Percentiles rank a stretch among this genome's conserved stretches.
These are phyloP conservation scores for Skeletonema grethae DNA, from an alignment of 108 stramenopile species.

Conservation along the genomic window DNA sequence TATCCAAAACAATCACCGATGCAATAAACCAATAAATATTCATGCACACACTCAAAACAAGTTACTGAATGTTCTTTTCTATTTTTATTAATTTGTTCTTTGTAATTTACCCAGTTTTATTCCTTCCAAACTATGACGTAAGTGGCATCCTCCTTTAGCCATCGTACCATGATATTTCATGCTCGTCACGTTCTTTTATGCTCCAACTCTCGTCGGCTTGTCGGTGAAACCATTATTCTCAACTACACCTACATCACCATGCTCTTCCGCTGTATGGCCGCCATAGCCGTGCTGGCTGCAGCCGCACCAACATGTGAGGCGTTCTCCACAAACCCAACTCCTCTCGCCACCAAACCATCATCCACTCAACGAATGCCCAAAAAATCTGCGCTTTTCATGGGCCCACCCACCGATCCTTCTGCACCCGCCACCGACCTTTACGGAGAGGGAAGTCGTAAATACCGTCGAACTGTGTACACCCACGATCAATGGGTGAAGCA, in stretches of 20 bases:
- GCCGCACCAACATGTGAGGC: constrained; percentile 14
- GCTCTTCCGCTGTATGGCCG: constrained; percentile 23
- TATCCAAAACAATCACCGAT: background rate
- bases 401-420: constrained; percentile 9
- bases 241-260: background rate
- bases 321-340: constrained; percentile 13
- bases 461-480: constrained; percentile 71
- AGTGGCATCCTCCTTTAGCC: background rate
- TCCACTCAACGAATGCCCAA: constrained; percentile 6
- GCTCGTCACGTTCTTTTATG: too few relatives aligned
- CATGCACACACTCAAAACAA: too few relatives aligned
- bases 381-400: constrained; percentile 5
- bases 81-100: background rate
- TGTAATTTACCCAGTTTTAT: background rate
- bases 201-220: background rate
- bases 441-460: constrained; percentile 59
- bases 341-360: constrained; percentile 12
- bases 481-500: constrained; percentile 76
- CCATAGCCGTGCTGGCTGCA: constrained; percentile 14
- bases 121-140: background rate
- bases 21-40: background rate
- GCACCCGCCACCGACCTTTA: constrained; percentile 11
- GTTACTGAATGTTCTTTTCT: background rate
- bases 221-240: background rate
- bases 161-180: too few relatives aligned